These are phyloP conservation scores for Aspergillus fischeri DNA, from an alignment of 2,329 filamentous ascomycete species.

Conservation along the genomic window DNA sequence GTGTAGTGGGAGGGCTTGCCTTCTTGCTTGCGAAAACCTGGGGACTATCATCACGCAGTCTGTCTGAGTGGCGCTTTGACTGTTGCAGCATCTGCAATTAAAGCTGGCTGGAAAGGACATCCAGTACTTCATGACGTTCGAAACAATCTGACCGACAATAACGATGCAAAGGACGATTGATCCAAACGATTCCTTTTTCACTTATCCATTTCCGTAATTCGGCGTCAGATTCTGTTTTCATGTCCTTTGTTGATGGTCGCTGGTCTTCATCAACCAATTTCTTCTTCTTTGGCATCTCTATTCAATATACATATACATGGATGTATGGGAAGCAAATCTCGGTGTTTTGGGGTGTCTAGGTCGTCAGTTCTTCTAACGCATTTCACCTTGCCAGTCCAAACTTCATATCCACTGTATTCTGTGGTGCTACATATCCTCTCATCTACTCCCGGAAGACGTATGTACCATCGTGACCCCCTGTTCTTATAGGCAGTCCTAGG, in stretches of 20 bases:
- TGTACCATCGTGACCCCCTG: neutral
- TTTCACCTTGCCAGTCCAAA: neutral
- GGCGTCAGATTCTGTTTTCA: neutral
- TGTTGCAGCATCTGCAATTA: slow-evolving; percentile 15
- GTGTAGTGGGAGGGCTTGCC: slow-evolving; percentile 68
- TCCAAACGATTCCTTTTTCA: neutral
- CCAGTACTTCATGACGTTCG: neutral
- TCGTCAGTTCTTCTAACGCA: neutral
- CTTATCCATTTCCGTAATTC: neutral
- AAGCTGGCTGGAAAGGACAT: neutral
- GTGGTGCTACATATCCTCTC: neutral
- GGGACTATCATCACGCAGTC: slow-evolving; percentile 31
- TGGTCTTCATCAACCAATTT: neutral
- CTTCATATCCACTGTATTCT: neutral
- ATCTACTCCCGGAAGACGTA: neutral
- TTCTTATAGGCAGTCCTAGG: neutral
- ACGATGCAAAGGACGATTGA: neutral
- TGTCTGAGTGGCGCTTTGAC: slow-evolving; percentile 30
- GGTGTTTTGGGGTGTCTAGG: neutral
- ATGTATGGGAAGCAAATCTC: neutral
- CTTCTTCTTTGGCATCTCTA: neutral
- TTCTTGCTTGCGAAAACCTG: slow-evolving; percentile 54
- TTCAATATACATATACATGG: neutral
- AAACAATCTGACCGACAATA: neutral
- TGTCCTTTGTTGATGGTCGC: neutral